Base-by-base conservation (phyloP, 2,329 filamentous ascomycete genomes). In the Claviceps paspali region DNA sequence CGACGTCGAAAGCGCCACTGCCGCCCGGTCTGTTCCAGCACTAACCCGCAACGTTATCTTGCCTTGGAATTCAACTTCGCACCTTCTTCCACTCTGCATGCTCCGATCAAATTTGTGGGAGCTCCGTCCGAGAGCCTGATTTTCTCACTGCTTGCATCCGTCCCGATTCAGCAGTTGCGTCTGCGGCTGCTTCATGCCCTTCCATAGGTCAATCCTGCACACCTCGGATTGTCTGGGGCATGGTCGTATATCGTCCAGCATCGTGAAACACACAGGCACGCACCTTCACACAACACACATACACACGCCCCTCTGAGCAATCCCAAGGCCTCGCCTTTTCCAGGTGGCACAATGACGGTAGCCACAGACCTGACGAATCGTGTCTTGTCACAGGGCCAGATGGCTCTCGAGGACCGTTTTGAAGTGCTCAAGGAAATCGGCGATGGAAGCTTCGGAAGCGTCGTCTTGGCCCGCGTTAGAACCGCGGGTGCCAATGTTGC, bases 341-440 rank as follows among this genome's bases (percentile, higher is more conserved):
- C n/a, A n/a, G 21, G 15, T 6, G 31, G 53, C 35, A 32, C 30
- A 48, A 92, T 92, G 83, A 83, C 82, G 32, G 75, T 84, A 60
- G 70, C 74, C 53, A 77, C 78, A 58, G 84, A 88, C 53, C 64
- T 76, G 52, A 71, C 79, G 59, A 74, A 78, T 51, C 74, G 82
- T 56, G 74, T 74, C 58, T 72, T 75, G 48, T 65, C 71, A 36
- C 65, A 71, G 39, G 64, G 66, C 56, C 52, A 69, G 62, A 51
- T 79, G 62, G 72, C 76, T 38, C 75, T 98, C 38, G 87, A 95
- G 57, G 91, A 98, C 56, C 79, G 87, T 49, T 98, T 95, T 56
- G 88, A 98, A 61, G 79, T 98, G 38, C 66, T 98, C 55, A 98
- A 96, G 63, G 91, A 98, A 54, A 92, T 98, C 56, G 91, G 91